Evolutionary conservation across 1,284 basidiomycete species (phyloP).

Genomic region (Bjerkandera adusta): DNA sequence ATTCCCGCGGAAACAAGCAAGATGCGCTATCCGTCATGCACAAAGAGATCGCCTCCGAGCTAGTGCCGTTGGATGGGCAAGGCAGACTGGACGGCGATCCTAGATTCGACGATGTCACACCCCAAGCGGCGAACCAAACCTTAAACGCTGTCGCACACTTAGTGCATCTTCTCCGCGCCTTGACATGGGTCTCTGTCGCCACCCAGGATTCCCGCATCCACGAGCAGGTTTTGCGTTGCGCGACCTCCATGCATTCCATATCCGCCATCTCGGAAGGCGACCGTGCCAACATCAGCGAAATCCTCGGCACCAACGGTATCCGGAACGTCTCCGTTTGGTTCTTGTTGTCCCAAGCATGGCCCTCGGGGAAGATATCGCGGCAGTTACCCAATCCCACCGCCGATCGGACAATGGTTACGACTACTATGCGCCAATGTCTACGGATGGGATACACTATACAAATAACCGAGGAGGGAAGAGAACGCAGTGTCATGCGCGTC

Average conservation of each 20-base stretch:
- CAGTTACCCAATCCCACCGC: too few species aligned
- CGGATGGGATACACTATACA: too few species aligned
- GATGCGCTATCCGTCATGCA: background rate
- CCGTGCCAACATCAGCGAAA: background rate
- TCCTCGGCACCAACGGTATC: background rate
- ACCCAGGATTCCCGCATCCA: background rate
- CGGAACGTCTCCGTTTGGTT: background rate
- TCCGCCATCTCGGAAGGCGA: background rate
- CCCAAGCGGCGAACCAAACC: background rate
- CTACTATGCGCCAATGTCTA: too few species aligned
- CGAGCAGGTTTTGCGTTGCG: background rate
- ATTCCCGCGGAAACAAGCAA: background rate
- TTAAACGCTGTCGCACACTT: background rate
- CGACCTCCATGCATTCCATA: background rate
- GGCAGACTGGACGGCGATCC: background rate
- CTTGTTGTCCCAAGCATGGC: background rate
- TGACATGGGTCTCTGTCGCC: background rate
- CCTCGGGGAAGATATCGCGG: too few species aligned
- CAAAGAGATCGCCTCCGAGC: background rate
- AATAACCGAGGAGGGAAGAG: too few species aligned
- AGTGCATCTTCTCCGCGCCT: background rate
- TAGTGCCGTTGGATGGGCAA: background rate
- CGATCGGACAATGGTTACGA: too few species aligned
- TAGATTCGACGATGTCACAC: background rate
- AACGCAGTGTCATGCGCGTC: too few species aligned